phyloP scores from a whole-genome alignment of 176 grass and related monocot genomes.

The Tillandsia leiboldiana region DNA sequence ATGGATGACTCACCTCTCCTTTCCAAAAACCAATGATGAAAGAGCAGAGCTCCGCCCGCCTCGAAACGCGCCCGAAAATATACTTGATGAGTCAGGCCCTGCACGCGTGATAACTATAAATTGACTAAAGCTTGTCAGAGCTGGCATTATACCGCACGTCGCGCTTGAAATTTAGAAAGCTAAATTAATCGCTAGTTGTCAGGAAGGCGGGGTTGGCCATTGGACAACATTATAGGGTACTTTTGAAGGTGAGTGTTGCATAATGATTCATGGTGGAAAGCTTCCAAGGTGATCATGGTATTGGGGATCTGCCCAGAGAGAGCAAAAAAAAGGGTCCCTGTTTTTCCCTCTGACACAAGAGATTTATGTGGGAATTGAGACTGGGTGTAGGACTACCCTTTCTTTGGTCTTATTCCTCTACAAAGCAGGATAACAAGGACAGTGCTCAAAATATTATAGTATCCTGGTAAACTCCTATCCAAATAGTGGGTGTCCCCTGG shows the following conservation, averaged over 20 bases:
- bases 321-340: neutral
- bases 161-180: too few relatives aligned
- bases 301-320: neutral
- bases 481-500: neutral
- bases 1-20: too few relatives aligned
- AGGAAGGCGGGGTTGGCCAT: too few relatives aligned
- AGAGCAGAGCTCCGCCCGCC: too few relatives aligned
- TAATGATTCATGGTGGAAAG: neutral
- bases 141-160: too few relatives aligned
- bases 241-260: neutral
- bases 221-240: too few relatives aligned
- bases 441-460: neutral
- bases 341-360: conserved; percentile 1
- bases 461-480: neutral
- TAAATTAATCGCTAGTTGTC: too few relatives aligned
- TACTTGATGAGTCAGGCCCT: too few relatives aligned
- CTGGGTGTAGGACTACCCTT: neutral
- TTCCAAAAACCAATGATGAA: too few relatives aligned
- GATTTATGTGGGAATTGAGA: neutral
- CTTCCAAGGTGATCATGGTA: neutral
- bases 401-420: neutral
- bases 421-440: neutral
- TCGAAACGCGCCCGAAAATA: too few relatives aligned
- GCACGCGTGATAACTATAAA: too few relatives aligned
- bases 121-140: too few relatives aligned